Conservation (phyloP, 2,329 filamentous ascomycete genomes). For the Dactylellina drechsleri region DNA sequence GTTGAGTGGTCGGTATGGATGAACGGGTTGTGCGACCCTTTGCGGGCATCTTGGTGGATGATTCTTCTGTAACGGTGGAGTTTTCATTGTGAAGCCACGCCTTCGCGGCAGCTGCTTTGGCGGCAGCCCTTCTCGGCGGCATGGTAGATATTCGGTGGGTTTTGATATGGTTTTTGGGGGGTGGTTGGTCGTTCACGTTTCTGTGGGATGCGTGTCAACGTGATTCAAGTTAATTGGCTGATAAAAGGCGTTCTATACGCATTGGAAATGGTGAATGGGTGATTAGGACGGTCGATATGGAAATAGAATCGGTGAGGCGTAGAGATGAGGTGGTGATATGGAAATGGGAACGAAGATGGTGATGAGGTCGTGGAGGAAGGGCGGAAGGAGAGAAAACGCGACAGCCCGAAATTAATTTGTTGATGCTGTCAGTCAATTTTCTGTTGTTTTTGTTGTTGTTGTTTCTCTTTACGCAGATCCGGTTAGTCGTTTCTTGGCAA, state of each 20-base stretch:
- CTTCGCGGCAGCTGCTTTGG: conserved; percentile 19
- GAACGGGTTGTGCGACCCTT: not conserved
- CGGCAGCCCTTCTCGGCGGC: conserved; percentile 17
- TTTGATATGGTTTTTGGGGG: too few relatives aligned
- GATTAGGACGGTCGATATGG: not conserved
- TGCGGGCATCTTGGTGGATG: not conserved
- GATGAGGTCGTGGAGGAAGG: conserved; percentile 5
- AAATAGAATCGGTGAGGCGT: not conserved
- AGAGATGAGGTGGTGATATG: conserved; percentile 1
- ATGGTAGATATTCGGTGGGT: not conserved
- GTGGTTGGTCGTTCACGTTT: too few relatives aligned
- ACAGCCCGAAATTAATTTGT: conserved; percentile 33
- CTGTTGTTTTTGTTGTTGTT: conserved; percentile 46
- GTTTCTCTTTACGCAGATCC: conserved; percentile 43
- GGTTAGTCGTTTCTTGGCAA: conserved; percentile 32
- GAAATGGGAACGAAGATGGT: conserved; percentile 11
- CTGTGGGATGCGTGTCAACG: too few relatives aligned
- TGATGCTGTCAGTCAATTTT: not conserved
- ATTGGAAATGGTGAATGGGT: not conserved
- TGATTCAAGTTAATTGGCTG: too few relatives aligned
- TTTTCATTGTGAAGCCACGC: not conserved
- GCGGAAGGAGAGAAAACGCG: conserved; percentile 27
- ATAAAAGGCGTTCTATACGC: too few relatives aligned
- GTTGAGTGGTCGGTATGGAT: not conserved
- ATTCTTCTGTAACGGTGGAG: not conserved